Conservation (phyloP, 306 rosid species). For the Canavalia gladiata region DNA sequence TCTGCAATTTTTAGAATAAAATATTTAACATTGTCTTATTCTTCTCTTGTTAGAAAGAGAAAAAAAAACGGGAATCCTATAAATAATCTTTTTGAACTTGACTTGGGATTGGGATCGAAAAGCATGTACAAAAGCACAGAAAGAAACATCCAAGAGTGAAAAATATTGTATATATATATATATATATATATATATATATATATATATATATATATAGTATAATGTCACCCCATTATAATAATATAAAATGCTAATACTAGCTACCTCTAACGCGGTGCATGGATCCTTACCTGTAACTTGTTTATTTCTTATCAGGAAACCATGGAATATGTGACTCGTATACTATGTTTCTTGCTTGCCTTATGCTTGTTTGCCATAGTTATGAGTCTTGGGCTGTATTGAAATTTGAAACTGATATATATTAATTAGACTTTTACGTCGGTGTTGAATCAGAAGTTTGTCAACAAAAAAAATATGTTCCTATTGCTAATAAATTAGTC, state of each 20-base stretch:
- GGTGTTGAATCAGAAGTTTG: slow-evolving; percentile 30
- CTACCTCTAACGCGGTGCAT: slow-evolving; percentile 18
- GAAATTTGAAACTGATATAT: not conserved
- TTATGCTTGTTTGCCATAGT: not conserved
- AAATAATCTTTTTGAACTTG: not conserved
- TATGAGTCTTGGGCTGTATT: not conserved
- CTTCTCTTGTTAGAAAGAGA: no score
- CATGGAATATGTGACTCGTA: not conserved
- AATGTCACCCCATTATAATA: not conserved
- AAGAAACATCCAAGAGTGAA: not conserved
- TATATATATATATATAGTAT: no score
- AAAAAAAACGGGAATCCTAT: not conserved
- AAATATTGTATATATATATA: not conserved
- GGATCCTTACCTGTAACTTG: not conserved
- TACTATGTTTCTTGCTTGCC: not conserved
- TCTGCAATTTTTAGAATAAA: no score
- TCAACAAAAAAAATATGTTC: slow-evolving; percentile 35
- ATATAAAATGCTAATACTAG: not conserved
- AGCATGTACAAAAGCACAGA: not conserved
- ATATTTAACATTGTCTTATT: not conserved
- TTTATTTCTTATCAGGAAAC: not conserved
- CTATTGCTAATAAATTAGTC: not conserved
- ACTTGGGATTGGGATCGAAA: not conserved
- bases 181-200: no score
- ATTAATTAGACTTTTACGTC: not conserved